Base-by-base conservation (phyloP, 441 rosid genomes). In the Capsella rubella region DNA sequence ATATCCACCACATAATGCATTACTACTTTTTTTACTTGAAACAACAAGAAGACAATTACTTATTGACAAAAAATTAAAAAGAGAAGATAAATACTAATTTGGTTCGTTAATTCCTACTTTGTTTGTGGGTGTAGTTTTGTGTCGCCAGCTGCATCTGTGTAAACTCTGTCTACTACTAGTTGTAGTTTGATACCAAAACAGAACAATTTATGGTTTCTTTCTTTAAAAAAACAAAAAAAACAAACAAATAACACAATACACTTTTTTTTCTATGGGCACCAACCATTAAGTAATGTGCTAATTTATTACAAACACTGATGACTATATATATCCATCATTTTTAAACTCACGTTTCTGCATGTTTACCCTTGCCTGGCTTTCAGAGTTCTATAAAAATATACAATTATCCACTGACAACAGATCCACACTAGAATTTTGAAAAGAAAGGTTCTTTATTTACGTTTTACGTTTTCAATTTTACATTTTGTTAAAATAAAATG, bases 331-430 rank as follows among this genome's bases (percentile, higher is more conserved):
- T 21, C 25, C 25, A 21, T 21, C 25, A 16, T 16, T 21, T 54
- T 74, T 3, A 13, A 75, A 68, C 62, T 75, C 74, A 68, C 74
- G 79, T 75, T 64, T 61, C 64, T 75, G 74, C 74, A 75, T 75
- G 79, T 75, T 68, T 75, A 50, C 55, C 49, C 27, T 75, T 75
- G 47, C 69, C 57, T 68, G 51, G 28, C 64, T 61, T 16, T 61
- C 52, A 53, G 27, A 43, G 57, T 69, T 75, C 2, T 21, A 21
- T 21, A 21, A 34, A 68, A 68, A 69, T 39, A 75, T 53, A 45
- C 15, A 25, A 32, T 27, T 67, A 68, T 61, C 45, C 69, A 69
- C 74, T 75, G 74, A 67, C 78, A 46, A 67, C 78, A 46, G 69
- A 68, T 69, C 64, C 14, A 61, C 61, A 52, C 54, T 47, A 58